Evolutionary conservation across 2,329 filamentous ascomycete genomes (phyloP), one percentile per base, ranked within the genome.

Genomic region (Tolypocladium endophyticum): DNA sequence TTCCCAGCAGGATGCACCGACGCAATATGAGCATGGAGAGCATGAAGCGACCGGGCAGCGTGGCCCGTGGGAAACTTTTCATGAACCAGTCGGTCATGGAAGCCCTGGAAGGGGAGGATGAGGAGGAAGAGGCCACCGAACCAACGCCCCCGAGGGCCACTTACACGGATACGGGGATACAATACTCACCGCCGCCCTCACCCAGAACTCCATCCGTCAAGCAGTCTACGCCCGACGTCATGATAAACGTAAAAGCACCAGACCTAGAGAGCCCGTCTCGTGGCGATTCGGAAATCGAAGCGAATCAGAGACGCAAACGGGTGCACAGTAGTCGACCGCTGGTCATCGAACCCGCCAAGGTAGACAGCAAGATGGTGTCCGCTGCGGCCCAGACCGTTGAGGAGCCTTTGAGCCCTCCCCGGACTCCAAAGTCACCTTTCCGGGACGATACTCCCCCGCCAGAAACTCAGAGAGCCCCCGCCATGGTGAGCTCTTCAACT

Each of bases 181-280:
- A 97, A 71, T 94, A 84, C 68, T 94, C 91, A 39, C 92, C 91
- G 54, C 90, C 90, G 1, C 81, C 87, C 3, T 95, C 91, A 2
- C 90, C 90, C 1, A 79, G 78, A 65, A 59, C 79, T 6, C 62
- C 69, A 12, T 71, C 78, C 0, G 65, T 64, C 56, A 76, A 78
- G 64, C 70, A 76, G 20, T 66, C 74, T 20, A 76, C 74, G 1
- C 74, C 77, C 2, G 79, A 83, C 43, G 23, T 68, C 61, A 56
- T 67, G 47, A 39, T 65, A 57, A 68, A 70, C 23, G 76, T 78
- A 55, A 76, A 71, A 62, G 70, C 73, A 2, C 68, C 70, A 12
- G 77, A 80, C 11, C 54, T 73, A 3, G 81, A 83, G 30, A 76
- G 68, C 56, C 71, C 68, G 3, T 71, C 74, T 7, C 74, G 79